Conservation (phyloP, 768 basidiomycete species). For the Hydnomerulius pinastri region DNA sequence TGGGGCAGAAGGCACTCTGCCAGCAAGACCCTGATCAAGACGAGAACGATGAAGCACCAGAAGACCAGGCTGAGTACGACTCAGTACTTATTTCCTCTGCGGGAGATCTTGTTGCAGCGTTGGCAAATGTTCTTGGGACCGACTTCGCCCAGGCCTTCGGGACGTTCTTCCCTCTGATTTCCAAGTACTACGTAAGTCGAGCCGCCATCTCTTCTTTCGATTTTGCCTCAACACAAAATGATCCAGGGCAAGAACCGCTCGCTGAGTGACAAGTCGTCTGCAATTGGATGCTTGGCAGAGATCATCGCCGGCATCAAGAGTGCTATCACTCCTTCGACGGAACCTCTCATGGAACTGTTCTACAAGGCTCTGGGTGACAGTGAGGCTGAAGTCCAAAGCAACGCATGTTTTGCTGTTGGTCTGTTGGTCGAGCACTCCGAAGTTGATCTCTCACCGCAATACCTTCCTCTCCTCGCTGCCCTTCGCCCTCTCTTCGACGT, state of each 20-base stretch:
- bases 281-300: constrained; percentile 93
- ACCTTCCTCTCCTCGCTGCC: constrained; percentile 71
- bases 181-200: constrained; percentile 84
- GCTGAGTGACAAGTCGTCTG: constrained; percentile 87
- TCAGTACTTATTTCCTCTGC: constrained; percentile 93
- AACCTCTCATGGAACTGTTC: constrained; percentile 81
- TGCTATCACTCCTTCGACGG: constrained; percentile 82
- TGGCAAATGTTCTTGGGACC: constrained; percentile 82
- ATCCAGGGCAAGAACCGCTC: constrained; percentile 81
- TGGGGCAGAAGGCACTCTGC: constrained; percentile 94
- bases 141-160: constrained; percentile 83
- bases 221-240: neutral
- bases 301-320: constrained; percentile 91
- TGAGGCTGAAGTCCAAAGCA: constrained; percentile 94
- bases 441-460: constrained; percentile 80
- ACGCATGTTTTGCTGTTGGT: constrained; percentile 93
- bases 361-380: constrained; percentile 78
- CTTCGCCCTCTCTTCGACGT: constrained; percentile 83
- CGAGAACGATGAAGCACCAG: constrained; percentile 80
- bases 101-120: constrained; percentile 87
- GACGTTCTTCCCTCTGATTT: constrained; percentile 87
- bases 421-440: constrained; percentile 87
- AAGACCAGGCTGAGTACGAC: constrained; percentile 95
- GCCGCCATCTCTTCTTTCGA: neutral
- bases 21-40: constrained; percentile 96